Evolutionary conservation across 495 filamentous ascomycete species (phyloP).

Genomic region (Penicillium subrubescens): DNA sequence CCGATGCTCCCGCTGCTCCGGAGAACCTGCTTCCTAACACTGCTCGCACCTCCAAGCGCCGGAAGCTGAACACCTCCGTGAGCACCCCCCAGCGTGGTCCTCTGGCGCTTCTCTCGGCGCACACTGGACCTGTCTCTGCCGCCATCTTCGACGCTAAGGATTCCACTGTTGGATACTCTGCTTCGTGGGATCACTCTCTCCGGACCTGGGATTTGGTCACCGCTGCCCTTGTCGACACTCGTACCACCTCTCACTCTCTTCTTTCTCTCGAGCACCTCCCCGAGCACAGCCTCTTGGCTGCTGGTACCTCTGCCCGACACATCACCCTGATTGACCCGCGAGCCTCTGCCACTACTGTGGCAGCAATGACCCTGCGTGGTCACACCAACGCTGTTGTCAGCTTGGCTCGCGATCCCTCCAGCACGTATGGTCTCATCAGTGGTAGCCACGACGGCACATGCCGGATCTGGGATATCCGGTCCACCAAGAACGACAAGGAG

Average conservation of each 20-base stretch:
- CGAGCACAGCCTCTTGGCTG: slow-evolving; percentile 71
- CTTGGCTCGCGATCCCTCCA: slow-evolving; percentile 69
- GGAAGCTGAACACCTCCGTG: slow-evolving; percentile 68
- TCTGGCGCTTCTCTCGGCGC: slow-evolving; percentile 69
- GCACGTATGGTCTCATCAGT: slow-evolving; percentile 77
- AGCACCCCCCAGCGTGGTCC: slow-evolving; percentile 74
- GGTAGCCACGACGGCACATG: slow-evolving; percentile 88
- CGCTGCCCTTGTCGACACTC: slow-evolving; percentile 67
- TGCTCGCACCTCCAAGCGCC: slow-evolving; percentile 67
- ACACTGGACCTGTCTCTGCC: slow-evolving; percentile 70
- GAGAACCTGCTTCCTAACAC: slow-evolving; percentile 62
- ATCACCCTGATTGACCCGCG: slow-evolving; percentile 91
- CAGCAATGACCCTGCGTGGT: slow-evolving; percentile 84
- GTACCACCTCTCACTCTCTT: slow-evolving; percentile 79
- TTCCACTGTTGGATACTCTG: slow-evolving; percentile 84
- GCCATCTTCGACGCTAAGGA: slow-evolving; percentile 83
- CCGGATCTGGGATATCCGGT: slow-evolving; percentile 88
- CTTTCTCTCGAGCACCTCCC: slow-evolving; percentile 72
- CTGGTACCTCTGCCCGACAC: slow-evolving; percentile 81
- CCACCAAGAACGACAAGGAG: slow-evolving; percentile 64
- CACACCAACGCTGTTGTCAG: slow-evolving; percentile 82
- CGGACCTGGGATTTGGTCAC: slow-evolving; percentile 91
- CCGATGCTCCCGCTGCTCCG: slow-evolving; percentile 70
- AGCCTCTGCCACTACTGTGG: slow-evolving; percentile 66
- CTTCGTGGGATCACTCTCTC: slow-evolving; percentile 84